These are phyloP conservation scores for Fusarium sp. DNA, from an alignment of 2,329 filamentous ascomycete species.

Conservation along the genomic window DNA sequence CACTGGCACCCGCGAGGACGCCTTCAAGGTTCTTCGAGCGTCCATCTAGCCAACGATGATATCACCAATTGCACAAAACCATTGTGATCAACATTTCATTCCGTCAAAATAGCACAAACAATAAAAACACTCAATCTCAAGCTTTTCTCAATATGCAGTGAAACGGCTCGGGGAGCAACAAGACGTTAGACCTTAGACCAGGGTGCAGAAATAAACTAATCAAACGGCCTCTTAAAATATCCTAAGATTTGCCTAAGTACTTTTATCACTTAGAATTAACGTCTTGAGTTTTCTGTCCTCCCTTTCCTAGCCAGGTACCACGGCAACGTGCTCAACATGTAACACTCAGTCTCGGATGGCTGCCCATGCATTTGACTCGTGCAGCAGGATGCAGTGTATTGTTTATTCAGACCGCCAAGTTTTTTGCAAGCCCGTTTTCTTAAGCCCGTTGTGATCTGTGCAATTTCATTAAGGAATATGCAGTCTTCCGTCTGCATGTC, in stretches of 20 bases:
- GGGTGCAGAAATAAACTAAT: no score
- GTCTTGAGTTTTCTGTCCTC: no score
- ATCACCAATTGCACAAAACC: not conserved
- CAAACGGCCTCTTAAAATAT: no score
- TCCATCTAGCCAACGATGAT: slow-evolving; percentile 50
- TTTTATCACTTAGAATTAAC: no score
- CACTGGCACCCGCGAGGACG: slow-evolving; percentile 60
- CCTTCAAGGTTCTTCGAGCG: slow-evolving; percentile 59
- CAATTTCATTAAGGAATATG: slow-evolving; percentile 12
- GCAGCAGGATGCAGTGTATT: slow-evolving; percentile 24
- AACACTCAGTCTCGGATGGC: slow-evolving; percentile 42
- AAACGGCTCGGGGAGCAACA: not conserved
- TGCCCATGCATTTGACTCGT: slow-evolving; percentile 30
- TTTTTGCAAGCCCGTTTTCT: not conserved
- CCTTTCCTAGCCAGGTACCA: not conserved
- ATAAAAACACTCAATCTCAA: not conserved
- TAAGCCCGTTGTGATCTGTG: not conserved
- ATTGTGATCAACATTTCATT: not conserved
- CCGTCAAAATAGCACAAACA: not conserved
- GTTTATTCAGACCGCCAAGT: slow-evolving; percentile 27
- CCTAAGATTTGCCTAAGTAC: not conserved
- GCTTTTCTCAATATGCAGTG: slow-evolving; percentile 4
- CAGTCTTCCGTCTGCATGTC: slow-evolving; percentile 26
- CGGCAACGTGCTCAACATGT: slow-evolving; percentile 38
- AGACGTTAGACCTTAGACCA: no score